Conservation (phyloP, 345 rosid genomes). For the Populus euphratica region DNA sequence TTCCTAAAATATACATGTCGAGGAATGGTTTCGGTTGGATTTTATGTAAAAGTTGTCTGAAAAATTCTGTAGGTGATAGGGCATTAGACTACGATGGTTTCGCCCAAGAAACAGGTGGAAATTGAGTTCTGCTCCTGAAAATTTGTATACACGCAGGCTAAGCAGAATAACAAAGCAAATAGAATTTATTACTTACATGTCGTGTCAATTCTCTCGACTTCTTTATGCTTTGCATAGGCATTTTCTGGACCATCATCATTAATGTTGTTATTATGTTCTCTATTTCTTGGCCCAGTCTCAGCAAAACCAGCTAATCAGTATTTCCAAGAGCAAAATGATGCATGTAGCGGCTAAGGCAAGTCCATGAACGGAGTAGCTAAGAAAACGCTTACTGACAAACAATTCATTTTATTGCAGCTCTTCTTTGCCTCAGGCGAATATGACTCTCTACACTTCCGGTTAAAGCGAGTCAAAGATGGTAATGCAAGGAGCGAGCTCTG, state of each 20-base stretch:
- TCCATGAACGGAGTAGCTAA: not conserved
- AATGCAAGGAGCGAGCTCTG: not conserved
- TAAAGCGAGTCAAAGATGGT: not conserved
- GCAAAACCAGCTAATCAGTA: not conserved
- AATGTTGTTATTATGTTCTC: not conserved
- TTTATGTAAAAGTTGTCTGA: not conserved
- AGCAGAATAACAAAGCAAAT: not conserved
- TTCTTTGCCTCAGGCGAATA: too few species aligned
- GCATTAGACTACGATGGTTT: not conserved
- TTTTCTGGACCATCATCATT: not conserved
- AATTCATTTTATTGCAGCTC: not conserved
- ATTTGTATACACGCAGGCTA: not conserved
- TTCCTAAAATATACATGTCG: not conserved
- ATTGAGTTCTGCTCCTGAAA: not conserved
- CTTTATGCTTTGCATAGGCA: not conserved
- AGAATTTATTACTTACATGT: not conserved
- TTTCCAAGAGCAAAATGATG: not conserved
- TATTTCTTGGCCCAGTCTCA: not conserved
- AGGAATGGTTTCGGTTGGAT: constrained; percentile 1
- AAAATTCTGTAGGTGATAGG: not conserved
- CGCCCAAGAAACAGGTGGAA: not conserved
- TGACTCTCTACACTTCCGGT: not conserved
- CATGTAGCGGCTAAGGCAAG: not conserved
- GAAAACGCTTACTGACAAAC: not conserved
- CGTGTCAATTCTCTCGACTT: not conserved